Conservation (phyloP, 2,329 filamentous ascomycete species). For the Aspergillus aculeatinus region DNA sequence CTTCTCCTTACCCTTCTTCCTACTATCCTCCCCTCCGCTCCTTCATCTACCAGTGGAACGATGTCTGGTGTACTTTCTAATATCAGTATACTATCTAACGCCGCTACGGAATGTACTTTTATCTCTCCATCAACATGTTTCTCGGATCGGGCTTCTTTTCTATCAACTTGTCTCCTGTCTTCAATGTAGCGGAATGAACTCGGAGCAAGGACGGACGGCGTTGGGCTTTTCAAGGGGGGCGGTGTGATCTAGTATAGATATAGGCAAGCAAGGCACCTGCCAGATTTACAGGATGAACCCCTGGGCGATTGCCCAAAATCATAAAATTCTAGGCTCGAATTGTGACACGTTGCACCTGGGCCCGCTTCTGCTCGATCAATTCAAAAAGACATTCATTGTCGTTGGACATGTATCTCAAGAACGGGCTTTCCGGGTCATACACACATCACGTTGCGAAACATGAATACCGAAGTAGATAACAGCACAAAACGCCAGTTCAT, state of each 20-base stretch:
- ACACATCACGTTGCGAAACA: neutral
- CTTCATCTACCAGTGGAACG: neutral
- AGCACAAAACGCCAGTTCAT: neutral
- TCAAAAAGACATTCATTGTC: too few relatives aligned
- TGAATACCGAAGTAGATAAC: neutral
- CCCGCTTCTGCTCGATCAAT: too few relatives aligned
- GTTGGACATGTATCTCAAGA: too few relatives aligned
- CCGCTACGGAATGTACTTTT: slow-evolving; percentile 12
- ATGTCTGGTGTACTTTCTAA: slow-evolving; percentile 3
- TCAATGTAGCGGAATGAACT: neutral
- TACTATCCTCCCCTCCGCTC: neutral
- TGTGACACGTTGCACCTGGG: too few relatives aligned
- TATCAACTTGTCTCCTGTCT: neutral
- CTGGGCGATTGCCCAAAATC: too few relatives aligned
- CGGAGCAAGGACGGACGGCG: neutral
- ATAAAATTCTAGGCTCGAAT: too few relatives aligned
- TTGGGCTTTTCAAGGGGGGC: neutral
- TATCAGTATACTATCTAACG: slow-evolving; percentile 9
- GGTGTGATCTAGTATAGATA: neutral
- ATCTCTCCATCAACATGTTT: neutral
- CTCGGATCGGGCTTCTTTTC: neutral
- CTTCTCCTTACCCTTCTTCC: neutral
- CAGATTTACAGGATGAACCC: too few relatives aligned
- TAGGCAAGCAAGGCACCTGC: neutral
- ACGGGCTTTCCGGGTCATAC: neutral